Conservation (phyloP, 768 basidiomycete genomes). For the Scleroderma bovista region DNA sequence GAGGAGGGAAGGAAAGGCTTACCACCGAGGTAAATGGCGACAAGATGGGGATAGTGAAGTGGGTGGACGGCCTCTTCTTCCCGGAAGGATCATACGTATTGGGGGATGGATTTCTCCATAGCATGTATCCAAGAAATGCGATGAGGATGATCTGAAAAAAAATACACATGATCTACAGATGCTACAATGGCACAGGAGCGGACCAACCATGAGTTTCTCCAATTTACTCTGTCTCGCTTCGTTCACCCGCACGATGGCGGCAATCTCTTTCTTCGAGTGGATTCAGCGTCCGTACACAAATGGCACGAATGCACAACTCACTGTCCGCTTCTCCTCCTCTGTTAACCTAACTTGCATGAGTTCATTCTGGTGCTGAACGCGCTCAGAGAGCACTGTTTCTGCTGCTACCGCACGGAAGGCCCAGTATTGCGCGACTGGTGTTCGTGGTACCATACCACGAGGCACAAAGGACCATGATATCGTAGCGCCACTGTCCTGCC, state of each 20-base stretch:
- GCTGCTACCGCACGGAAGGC: slow-evolving; percentile 59
- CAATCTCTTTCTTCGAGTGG: slow-evolving; percentile 38
- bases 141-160: slow-evolving; percentile 8
- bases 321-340: slow-evolving; percentile 45
- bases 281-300: background rate
- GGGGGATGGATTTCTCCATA: slow-evolving; percentile 16
- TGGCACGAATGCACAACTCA: slow-evolving; percentile 21
- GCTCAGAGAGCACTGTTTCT: slow-evolving; percentile 52
- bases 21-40: slow-evolving; percentile 80
- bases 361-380: slow-evolving; percentile 44
- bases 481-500: slow-evolving; percentile 5
- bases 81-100: background rate
- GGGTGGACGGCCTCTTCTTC: slow-evolving; percentile 21
- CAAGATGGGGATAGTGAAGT: slow-evolving; percentile 74
- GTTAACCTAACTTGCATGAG: slow-evolving; percentile 35
- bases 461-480: slow-evolving; percentile 17
- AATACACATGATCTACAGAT: background rate
- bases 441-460: slow-evolving; percentile 18
- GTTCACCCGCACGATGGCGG: slow-evolving; percentile 33
- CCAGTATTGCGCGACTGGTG: slow-evolving; percentile 56
- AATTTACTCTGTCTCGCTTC: slow-evolving; percentile 45
- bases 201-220: slow-evolving; percentile 48
- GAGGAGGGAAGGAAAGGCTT: slow-evolving; percentile 2
- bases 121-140: slow-evolving; percentile 12
- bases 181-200: background rate